Conservation (phyloP, 352 stramenopile genomes). For the Globisporangium lucens region DNA sequence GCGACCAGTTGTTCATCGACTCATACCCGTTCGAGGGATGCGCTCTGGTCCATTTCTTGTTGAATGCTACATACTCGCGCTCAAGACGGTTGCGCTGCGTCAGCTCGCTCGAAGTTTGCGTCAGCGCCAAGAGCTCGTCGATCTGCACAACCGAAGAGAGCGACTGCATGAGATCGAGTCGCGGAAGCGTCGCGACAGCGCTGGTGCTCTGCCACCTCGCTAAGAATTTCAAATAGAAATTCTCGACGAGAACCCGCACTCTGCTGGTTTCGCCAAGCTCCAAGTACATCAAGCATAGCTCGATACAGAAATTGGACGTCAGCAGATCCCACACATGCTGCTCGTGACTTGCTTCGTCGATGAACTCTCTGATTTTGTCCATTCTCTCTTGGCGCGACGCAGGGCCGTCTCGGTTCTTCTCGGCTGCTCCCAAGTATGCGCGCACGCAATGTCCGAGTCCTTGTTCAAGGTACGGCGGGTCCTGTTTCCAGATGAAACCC, state of each 20-base stretch:
- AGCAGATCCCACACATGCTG: constrained; percentile 35
- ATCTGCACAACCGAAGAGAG: constrained; percentile 64
- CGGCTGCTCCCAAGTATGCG: constrained; percentile 35
- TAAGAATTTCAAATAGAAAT: constrained; percentile 50
- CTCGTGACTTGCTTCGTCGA: constrained; percentile 28
- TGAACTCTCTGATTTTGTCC: constrained; percentile 18
- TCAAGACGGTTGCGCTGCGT: constrained; percentile 11
- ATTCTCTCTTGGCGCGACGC: neutral
- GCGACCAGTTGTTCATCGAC: constrained; percentile 54
- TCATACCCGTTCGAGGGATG: constrained; percentile 48
- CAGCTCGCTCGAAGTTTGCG: constrained; percentile 12
- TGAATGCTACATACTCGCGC: constrained; percentile 25
- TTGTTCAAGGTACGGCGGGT: constrained; percentile 66
- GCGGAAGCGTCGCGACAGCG: constrained; percentile 34
- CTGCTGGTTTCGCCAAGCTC: constrained; percentile 39
- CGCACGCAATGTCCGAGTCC: constrained; percentile 51
- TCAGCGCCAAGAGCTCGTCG: constrained; percentile 40
- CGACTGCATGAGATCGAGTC: constrained; percentile 59
- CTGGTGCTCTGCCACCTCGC: constrained; percentile 61
- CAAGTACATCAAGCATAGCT: constrained; percentile 46
- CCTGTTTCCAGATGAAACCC: constrained; percentile 53
- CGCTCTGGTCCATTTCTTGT: constrained; percentile 34
- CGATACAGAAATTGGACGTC: constrained; percentile 44
- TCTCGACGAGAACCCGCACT: constrained; percentile 53
- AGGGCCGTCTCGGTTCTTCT: constrained; percentile 7